phyloP scores from a whole-genome alignment of 768 basidiomycete species.

The Chalciporus chontae region DNA sequence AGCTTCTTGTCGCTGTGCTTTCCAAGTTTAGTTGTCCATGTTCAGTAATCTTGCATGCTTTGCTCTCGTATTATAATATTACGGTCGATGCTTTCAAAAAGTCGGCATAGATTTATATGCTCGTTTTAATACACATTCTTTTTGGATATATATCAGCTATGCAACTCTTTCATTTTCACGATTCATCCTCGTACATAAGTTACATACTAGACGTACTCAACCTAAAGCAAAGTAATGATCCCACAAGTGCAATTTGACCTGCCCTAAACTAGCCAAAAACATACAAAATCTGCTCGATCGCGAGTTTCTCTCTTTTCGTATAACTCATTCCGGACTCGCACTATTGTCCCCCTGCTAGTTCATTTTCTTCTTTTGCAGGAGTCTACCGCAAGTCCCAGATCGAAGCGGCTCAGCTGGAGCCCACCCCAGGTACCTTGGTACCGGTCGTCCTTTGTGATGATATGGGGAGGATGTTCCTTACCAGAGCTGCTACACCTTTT shows the following conservation, averaged over 20 bases:
- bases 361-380: slow-evolving; percentile 23
- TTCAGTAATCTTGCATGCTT: neutral
- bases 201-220: no score
- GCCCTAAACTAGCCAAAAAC: slow-evolving; percentile 18
- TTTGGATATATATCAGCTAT: slow-evolving; percentile 6
- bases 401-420: slow-evolving; percentile 29
- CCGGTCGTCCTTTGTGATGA: slow-evolving; percentile 1
- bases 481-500: slow-evolving; percentile 29
- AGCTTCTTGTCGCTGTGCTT: neutral
- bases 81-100: neutral
- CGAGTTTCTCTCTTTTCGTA: neutral
- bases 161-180: slow-evolving; percentile 1
- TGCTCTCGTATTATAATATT: slow-evolving; percentile 1
- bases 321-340: slow-evolving; percentile 35
- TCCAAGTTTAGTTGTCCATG: neutral
- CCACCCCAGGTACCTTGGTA: slow-evolving; percentile 12
- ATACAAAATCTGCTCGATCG: neutral
- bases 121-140: slow-evolving; percentile 24
- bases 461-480: slow-evolving; percentile 30
- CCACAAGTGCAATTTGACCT: neutral
- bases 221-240: no score
- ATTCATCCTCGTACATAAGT: neutral
- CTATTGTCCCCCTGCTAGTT: slow-evolving; percentile 35
- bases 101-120: slow-evolving; percentile 8
- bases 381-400: slow-evolving; percentile 36